phyloP scores from a whole-genome alignment of 2,329 filamentous ascomycete genomes.

The Cladosporium halotolerans region DNA sequence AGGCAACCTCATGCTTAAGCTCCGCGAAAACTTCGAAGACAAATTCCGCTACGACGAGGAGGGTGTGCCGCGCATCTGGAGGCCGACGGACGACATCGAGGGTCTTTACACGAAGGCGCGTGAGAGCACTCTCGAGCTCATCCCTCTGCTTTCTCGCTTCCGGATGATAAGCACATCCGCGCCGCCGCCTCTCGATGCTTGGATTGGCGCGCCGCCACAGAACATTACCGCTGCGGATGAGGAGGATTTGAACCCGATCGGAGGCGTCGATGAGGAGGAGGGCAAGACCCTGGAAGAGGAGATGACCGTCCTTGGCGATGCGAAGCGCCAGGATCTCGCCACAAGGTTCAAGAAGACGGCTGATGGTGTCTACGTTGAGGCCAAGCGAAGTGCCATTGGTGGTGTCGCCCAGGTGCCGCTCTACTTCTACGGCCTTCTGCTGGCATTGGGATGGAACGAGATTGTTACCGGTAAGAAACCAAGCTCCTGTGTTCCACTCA shows the following conservation, averaged over 20 bases:
- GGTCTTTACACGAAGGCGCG: constrained; percentile 86
- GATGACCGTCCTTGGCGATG: constrained; percentile 87
- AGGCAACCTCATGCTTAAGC: constrained; percentile 88
- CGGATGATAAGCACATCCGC: constrained; percentile 66
- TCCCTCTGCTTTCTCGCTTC: constrained; percentile 83
- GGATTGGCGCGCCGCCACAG: constrained; percentile 71
- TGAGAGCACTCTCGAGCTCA: constrained; percentile 84
- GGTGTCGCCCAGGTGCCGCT: constrained; percentile 88
- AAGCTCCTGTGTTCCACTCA: not conserved
- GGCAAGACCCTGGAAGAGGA: constrained; percentile 93
- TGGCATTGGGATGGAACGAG: constrained; percentile 98
- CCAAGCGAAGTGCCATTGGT: constrained; percentile 92
- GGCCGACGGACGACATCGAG: constrained; percentile 94
- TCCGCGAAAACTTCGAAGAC: constrained; percentile 97
- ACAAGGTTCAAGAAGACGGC: constrained; percentile 97
- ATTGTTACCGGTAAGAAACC: constrained; percentile 72
- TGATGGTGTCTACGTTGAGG: constrained; percentile 95
- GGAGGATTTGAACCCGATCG: constrained; percentile 81
- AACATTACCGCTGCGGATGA: constrained; percentile 77
- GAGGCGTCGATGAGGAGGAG: constrained; percentile 80
- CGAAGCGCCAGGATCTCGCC: constrained; percentile 83
- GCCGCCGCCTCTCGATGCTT: constrained; percentile 74
- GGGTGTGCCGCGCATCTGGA: constrained; percentile 93
- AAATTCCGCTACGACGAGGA: constrained; percentile 97
- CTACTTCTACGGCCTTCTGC: constrained; percentile 85